Percentiles rank a stretch among this genome's conserved stretches.
phyloP scores from a whole-genome alignment of 257 asterid species.

The Fraxinus americana region DNA sequence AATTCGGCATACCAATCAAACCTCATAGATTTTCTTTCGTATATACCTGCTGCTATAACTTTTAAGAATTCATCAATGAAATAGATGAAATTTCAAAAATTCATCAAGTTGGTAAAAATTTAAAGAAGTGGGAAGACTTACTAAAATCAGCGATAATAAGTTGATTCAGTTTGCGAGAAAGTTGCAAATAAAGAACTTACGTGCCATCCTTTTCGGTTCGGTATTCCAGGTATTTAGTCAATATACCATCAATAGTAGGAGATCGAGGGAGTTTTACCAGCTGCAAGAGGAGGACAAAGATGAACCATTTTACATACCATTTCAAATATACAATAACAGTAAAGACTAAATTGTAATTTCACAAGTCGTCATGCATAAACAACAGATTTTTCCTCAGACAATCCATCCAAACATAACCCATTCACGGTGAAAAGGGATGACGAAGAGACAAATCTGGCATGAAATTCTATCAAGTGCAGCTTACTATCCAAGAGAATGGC shows the following conservation, averaged over 20 bases:
- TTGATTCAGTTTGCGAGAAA: slow-evolving; percentile 16
- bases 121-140: neutral
- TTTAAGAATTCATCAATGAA: neutral
- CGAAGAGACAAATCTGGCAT: slow-evolving; percentile 8
- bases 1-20: no score
- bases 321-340: neutral
- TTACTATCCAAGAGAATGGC: neutral
- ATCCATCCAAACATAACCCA: neutral
- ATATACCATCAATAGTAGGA: slow-evolving; percentile 80
- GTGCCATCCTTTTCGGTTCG: slow-evolving; percentile 79
- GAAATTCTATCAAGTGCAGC: neutral
- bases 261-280: slow-evolving; percentile 93
- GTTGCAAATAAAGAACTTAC: slow-evolving; percentile 50
- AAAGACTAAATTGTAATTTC: slow-evolving; percentile 5
- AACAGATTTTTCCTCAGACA: neutral
- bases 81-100: neutral
- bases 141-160: neutral
- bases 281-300: slow-evolving; percentile 50
- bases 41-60: neutral
- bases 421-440: neutral
- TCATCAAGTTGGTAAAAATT: neutral
- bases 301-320: slow-evolving; percentile 6
- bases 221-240: slow-evolving; percentile 76
- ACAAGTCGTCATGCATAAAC: slow-evolving; percentile 5
- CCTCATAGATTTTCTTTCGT: neutral